Conservation (phyloP, 208 protist genomes). For the Trypanosoma cruzi region DNA sequence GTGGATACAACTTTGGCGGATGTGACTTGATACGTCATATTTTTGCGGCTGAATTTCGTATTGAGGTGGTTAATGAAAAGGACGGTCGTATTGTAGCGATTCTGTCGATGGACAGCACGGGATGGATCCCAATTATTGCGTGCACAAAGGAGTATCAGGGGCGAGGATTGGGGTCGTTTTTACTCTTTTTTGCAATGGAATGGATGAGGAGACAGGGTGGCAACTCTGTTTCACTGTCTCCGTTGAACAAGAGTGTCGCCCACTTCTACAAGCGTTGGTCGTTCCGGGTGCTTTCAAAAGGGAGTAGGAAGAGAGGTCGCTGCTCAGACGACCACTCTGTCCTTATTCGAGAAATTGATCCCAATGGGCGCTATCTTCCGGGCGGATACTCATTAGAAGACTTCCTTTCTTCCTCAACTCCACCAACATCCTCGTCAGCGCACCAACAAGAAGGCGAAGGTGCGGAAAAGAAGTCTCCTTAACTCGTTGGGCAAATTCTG, state of each 20-base stretch:
- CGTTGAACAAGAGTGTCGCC: slow-evolving; percentile 25
- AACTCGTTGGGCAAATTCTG: not conserved
- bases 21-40: slow-evolving; percentile 27
- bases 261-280: slow-evolving; percentile 44
- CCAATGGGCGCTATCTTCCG: slow-evolving; percentile 29
- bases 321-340: slow-evolving; percentile 4
- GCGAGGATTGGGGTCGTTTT: slow-evolving; percentile 44
- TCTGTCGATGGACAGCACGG: slow-evolving; percentile 30
- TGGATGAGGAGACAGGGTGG: slow-evolving; percentile 32
- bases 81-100: slow-evolving; percentile 33
- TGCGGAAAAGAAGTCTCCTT: not conserved
- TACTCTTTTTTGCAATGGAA: slow-evolving; percentile 53
- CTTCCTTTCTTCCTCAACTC: slow-evolving; percentile 1
- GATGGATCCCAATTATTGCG: slow-evolving; percentile 46
- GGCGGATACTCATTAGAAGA: slow-evolving; percentile 27
- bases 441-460: not conserved
- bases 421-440: not conserved
- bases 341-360: slow-evolving; percentile 31
- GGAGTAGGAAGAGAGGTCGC: slow-evolving; percentile 15
- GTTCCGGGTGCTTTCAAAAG: slow-evolving; percentile 21
- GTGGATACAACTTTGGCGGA: slow-evolving; percentile 41
- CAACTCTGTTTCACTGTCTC: slow-evolving; percentile 30
- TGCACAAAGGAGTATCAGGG: slow-evolving; percentile 31
- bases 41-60: slow-evolving; percentile 32
- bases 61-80: slow-evolving; percentile 26